A percentile compares a stretch with the other conserved stretches of the same genome.
Evolutionary conservation across 2,329 filamentous ascomycete genomes (phyloP).

Genomic region (Monosporascus sp.): DNA sequence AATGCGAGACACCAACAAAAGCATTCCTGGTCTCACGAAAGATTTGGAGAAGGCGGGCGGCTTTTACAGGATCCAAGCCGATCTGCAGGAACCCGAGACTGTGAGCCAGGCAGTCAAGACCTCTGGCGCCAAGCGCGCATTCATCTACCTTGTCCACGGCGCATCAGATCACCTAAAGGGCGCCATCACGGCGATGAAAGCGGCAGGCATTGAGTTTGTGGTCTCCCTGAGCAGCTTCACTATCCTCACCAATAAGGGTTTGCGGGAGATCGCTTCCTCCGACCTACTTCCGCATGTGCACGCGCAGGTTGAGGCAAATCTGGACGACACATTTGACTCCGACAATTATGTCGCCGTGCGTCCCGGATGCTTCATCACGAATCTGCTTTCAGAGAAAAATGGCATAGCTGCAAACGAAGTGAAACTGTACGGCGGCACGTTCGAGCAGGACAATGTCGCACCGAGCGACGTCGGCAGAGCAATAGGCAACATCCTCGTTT

Average conservation of each 20-base stretch:
- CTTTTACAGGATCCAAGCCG: conserved; percentile 36
- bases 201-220: conserved; percentile 37
- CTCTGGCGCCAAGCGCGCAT: conserved; percentile 40
- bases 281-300: conserved; percentile 36
- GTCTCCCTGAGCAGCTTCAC: conserved; percentile 40
- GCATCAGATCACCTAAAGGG: conserved; percentile 33
- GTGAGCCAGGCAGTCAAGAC: conserved; percentile 34
- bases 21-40: conserved; percentile 17
- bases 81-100: conserved; percentile 36
- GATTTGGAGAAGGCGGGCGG: conserved; percentile 22
- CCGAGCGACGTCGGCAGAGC: conserved; percentile 41
- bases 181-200: conserved; percentile 37
- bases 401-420: conserved; percentile 27
- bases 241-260: conserved; percentile 18
- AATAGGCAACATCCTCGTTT: conserved; percentile 32
- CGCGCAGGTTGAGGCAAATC: conserved; percentile 36
- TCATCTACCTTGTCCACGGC: conserved; percentile 37
- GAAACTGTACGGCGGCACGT: conserved; percentile 24
- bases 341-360: conserved; percentile 34
- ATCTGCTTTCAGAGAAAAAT: conserved; percentile 26
- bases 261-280: conserved; percentile 17
- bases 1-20: conserved; percentile 39
- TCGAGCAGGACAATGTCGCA: conserved; percentile 33
- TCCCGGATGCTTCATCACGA: conserved; percentile 40
- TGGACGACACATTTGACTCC: conserved; percentile 35